Percentiles rank a stretch among this genome's conserved stretches.
These are phyloP conservation scores for Colletotrichum cordylinicola DNA, from an alignment of 2,329 filamentous ascomycete species.

Conservation along the genomic window DNA sequence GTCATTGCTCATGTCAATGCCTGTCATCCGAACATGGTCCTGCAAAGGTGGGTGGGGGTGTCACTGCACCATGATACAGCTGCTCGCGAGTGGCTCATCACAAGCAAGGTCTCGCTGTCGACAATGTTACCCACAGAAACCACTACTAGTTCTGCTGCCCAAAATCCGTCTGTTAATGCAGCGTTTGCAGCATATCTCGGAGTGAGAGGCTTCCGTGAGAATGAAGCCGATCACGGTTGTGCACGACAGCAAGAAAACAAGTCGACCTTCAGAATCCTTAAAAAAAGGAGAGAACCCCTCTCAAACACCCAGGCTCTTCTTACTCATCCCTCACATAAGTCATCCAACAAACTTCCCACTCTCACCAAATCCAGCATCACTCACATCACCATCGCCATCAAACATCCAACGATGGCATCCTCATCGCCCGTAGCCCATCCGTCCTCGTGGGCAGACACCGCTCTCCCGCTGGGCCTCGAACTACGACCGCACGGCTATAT, in stretches of 20 bases:
- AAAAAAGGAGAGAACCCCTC: background rate
- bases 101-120: background rate
- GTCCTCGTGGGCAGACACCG: background rate
- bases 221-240: background rate
- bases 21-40: background rate
- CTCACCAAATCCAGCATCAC: background rate
- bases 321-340: background rate
- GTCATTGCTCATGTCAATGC: background rate
- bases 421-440: background rate
- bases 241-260: background rate
- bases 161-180: background rate
- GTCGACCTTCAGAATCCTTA: background rate
- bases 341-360: background rate
- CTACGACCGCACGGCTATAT: background rate
- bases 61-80: background rate
- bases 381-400: background rate
- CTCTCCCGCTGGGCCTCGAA: background rate
- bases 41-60: background rate
- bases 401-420: background rate
- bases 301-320: background rate
- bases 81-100: background rate
- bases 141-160: background rate
- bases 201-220: background rate
- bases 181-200: accelerated
- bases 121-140: background rate